Evolutionary conservation across 805 yeast genomes (phyloP).

Genomic region (Yamadazyma akitaensis): DNA sequence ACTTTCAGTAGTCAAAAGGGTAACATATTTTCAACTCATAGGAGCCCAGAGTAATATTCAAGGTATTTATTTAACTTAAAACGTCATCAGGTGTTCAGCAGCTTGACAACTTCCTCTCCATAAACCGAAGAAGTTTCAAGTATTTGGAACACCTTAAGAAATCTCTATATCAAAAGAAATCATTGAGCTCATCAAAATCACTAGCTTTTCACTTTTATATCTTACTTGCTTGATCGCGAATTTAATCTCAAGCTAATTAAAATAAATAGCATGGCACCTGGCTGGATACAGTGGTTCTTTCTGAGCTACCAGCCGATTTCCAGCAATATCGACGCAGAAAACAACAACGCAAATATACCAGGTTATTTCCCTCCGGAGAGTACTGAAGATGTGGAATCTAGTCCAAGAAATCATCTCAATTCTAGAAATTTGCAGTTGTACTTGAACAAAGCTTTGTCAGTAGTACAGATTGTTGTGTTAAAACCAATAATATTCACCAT

Average conservation of each 20-base stretch:
- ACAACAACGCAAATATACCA: constrained; percentile 14
- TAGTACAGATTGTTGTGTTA: constrained; percentile 15
- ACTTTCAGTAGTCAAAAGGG: no score
- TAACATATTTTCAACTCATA: no score
- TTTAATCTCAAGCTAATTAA: not conserved
- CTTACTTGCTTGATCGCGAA: not conserved
- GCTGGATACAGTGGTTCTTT: constrained; percentile 3
- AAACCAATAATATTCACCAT: constrained; percentile 26
- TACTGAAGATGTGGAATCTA: constrained; percentile 12
- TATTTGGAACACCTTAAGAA: no score
- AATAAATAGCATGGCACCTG: constrained; percentile 3
- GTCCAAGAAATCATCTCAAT: constrained; percentile 15
- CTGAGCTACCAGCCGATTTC: constrained; percentile 8
- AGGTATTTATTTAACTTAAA: no score
- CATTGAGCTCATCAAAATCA: no score
- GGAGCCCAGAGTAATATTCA: no score
- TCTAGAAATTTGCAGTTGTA: constrained; percentile 15
- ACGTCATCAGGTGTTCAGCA: no score
- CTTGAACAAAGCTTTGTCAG: constrained; percentile 4
- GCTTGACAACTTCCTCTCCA: no score
- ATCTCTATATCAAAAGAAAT: no score
- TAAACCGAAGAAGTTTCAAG: no score
- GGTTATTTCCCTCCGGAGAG: constrained; percentile 20
- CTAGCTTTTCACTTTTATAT: no score
- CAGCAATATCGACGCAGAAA: not conserved